phyloP scores from a whole-genome alignment of 164 flowering plant species.

The Berberis vulgaris region DNA sequence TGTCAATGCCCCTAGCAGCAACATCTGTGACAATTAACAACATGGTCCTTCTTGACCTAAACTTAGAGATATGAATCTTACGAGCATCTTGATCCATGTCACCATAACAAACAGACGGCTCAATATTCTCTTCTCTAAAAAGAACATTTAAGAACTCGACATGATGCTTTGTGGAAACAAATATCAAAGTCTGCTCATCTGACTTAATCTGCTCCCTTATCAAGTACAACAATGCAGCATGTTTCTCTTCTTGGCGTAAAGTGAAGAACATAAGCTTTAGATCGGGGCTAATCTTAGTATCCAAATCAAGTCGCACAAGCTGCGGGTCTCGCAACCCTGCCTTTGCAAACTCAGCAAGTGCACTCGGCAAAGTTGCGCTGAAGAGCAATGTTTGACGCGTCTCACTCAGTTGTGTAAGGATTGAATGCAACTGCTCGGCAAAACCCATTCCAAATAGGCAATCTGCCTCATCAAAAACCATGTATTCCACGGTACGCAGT shows the following conservation, averaged over 20 bases:
- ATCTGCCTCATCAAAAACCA: constrained; percentile 99
- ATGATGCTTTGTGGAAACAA: constrained; percentile 93
- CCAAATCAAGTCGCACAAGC: constrained; percentile 86
- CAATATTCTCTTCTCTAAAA: constrained; percentile 71
- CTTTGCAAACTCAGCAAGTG: constrained; percentile 92
- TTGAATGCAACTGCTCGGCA: constrained; percentile 87
- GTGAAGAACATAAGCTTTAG: constrained; percentile 29
- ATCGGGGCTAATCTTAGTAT: constrained; percentile 79
- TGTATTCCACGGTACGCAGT: constrained; percentile 74
- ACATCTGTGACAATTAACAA: constrained; percentile 59
- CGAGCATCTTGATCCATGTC: constrained; percentile 99
- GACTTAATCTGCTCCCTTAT: constrained; percentile 67
- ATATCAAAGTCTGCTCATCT: constrained; percentile 74
- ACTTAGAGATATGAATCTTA: constrained; percentile 29
- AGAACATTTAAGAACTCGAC: constrained; percentile 70
- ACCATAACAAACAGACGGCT: constrained; percentile 90
- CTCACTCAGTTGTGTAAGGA: constrained; percentile 71
- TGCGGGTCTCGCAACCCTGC: constrained; percentile 91
- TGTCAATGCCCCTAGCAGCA: constrained; percentile 47
- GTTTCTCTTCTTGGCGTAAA: constrained; percentile 78
- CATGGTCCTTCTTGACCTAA: constrained; percentile 80
- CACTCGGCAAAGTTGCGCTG: constrained; percentile 95
- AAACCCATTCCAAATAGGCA: constrained; percentile 89
- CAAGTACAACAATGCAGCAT: constrained; percentile 75
- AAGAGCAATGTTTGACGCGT: constrained; percentile 89